These are phyloP conservation scores for Sporisorium sorghi DNA, from an alignment of 1,284 basidiomycete genomes.

Conservation along the genomic window DNA sequence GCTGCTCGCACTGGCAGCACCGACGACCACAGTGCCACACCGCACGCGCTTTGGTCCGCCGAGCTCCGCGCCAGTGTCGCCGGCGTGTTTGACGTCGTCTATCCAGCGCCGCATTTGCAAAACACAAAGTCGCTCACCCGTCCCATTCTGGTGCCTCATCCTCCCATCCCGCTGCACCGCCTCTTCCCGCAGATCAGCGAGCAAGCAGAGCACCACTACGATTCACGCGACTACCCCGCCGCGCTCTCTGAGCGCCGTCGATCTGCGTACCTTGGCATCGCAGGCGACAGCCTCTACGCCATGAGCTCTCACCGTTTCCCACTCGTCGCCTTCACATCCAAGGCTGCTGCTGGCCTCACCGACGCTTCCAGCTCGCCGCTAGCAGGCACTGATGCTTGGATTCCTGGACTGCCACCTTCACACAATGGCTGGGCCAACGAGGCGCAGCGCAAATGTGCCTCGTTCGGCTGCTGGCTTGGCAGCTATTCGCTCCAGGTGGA, in stretches of 20 bases:
- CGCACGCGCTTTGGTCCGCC: slow-evolving; percentile 46
- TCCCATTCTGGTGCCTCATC: slow-evolving; percentile 57
- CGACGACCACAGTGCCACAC: slow-evolving; percentile 15
- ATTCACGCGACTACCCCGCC: not conserved
- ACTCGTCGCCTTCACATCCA: slow-evolving; percentile 54
- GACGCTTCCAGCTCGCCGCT: slow-evolving; percentile 25
- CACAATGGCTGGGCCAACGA: slow-evolving; percentile 43
- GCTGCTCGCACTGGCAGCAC: slow-evolving; percentile 2
- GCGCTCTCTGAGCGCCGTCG: slow-evolving; percentile 17
- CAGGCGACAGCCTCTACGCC: slow-evolving; percentile 60
- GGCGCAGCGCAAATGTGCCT: slow-evolving; percentile 44
- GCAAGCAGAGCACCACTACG: slow-evolving; percentile 7
- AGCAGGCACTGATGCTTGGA: slow-evolving; percentile 12
- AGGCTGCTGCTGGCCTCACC: slow-evolving; percentile 31
- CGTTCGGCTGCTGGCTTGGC: slow-evolving; percentile 62
- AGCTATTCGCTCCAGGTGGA: slow-evolving; percentile 51
- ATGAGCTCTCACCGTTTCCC: slow-evolving; percentile 59
- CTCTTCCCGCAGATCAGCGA: slow-evolving; percentile 53
- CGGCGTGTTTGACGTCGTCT: slow-evolving; percentile 61
- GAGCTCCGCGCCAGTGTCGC: slow-evolving; percentile 54
- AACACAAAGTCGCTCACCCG: slow-evolving; percentile 50
- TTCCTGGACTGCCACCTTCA: slow-evolving; percentile 30
- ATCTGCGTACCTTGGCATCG: slow-evolving; percentile 59
- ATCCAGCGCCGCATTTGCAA: slow-evolving; percentile 50
- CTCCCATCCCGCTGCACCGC: slow-evolving; percentile 41